A percentile compares a stretch with the other conserved stretches of the same genome.
Conservation (phyloP, 345 rosid species). For the Eucalyptus microcorys region DNA sequence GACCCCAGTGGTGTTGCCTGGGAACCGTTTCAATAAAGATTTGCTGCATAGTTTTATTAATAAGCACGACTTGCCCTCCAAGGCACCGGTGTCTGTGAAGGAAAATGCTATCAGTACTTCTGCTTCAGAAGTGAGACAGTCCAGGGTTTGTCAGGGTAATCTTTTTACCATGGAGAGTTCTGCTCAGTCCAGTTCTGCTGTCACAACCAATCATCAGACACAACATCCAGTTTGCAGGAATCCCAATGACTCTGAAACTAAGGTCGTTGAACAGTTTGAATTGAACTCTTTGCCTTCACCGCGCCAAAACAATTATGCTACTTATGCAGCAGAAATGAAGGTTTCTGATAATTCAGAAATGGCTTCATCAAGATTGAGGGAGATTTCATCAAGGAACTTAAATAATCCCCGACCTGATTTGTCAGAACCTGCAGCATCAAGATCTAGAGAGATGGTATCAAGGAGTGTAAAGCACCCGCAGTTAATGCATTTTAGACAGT, state of each 20-base stretch:
- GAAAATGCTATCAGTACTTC: slow-evolving; percentile 10
- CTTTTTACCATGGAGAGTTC: slow-evolving; percentile 18
- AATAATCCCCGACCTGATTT: background rate
- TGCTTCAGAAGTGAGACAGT: slow-evolving; percentile 22
- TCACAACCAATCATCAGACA: slow-evolving; percentile 7
- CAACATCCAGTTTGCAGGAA: slow-evolving; percentile 22
- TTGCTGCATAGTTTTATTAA: slow-evolving; percentile 10
- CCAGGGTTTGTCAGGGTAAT: slow-evolving; percentile 15
- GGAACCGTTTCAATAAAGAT: slow-evolving; percentile 19
- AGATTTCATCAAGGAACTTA: background rate
- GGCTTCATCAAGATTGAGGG: slow-evolving; percentile 3
- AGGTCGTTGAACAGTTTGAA: slow-evolving; percentile 62
- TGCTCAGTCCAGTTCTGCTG: slow-evolving; percentile 7
- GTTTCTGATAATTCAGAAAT: slow-evolving; percentile 22
- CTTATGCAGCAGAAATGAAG: slow-evolving; percentile 22
- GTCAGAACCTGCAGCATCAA: slow-evolving; percentile 5
- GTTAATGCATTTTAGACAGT: slow-evolving; percentile 26
- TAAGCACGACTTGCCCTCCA: slow-evolving; percentile 13
- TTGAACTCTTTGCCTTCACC: slow-evolving; percentile 60
- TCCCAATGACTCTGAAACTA: slow-evolving; percentile 24
- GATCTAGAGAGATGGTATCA: slow-evolving; percentile 18
- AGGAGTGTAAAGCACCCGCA: slow-evolving; percentile 24
- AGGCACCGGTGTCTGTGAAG: slow-evolving; percentile 14
- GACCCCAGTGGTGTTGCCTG: slow-evolving; percentile 59
- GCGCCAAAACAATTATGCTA: slow-evolving; percentile 20